Percentiles rank a stretch among this genome's conserved stretches.
phyloP scores from a whole-genome alignment of 2,329 filamentous ascomycete genomes.

The Colletotrichum sp. region DNA sequence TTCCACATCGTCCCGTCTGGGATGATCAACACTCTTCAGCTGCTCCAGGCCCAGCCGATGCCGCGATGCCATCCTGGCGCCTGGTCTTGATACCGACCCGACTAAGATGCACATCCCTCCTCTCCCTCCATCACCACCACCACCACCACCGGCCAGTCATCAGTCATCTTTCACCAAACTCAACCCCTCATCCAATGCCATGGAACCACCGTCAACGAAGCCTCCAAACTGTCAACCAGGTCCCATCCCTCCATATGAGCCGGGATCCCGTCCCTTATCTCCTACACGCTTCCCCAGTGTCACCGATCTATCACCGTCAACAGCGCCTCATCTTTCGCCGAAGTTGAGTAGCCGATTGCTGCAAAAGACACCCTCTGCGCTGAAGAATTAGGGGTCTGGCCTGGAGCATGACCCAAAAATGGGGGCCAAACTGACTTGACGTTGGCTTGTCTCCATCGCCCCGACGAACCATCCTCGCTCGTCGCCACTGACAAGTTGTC shows the following conservation, averaged over 20 bases:
- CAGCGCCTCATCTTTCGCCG: background rate
- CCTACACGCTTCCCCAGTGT: background rate
- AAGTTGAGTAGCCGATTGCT: background rate
- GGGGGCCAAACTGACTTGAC: background rate
- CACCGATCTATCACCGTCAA: background rate
- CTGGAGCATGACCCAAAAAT: background rate
- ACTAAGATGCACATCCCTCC: background rate
- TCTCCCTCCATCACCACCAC: background rate
- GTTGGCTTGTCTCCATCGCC: background rate
- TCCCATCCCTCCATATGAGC: background rate
- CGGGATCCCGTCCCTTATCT: slow-evolving; percentile 3
- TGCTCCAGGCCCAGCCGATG: background rate
- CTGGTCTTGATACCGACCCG: background rate
- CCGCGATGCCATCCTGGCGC: background rate
- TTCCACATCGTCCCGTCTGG: background rate
- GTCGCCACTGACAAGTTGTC: background rate
- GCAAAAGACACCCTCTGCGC: background rate
- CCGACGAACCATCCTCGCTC: background rate
- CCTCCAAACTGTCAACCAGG: background rate
- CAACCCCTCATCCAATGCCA: background rate
- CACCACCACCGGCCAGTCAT: background rate
- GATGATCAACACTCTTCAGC: background rate
- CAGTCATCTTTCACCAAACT: background rate
- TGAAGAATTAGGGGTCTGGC: background rate
- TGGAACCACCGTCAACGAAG: background rate